A percentile compares a stretch with the other conserved stretches of the same genome.
Conservation (phyloP, 768 basidiomycete species). For the Tricholoma matsutake region DNA sequence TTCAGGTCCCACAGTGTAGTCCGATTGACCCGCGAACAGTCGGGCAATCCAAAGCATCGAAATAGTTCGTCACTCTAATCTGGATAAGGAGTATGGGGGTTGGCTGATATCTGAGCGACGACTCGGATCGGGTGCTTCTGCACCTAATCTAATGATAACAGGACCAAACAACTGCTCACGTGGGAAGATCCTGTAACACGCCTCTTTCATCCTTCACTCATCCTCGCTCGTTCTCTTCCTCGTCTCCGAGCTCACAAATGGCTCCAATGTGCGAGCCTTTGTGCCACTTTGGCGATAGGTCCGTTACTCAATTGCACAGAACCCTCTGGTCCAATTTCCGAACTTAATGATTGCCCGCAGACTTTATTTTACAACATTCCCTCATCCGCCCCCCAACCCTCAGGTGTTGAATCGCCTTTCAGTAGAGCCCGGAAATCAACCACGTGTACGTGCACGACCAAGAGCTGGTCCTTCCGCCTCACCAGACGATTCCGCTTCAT, state of each 20-base stretch:
- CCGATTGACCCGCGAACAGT: conserved; percentile 16
- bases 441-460: conserved; percentile 59
- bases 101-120: too few relatives aligned
- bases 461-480: conserved; percentile 59
- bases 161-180: conserved; percentile 17
- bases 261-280: conserved; percentile 68
- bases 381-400: conserved; percentile 66
- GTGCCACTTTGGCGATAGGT: conserved; percentile 80
- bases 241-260: conserved; percentile 27
- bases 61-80: too few relatives aligned
- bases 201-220: conserved; percentile 21
- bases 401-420: conserved; percentile 60
- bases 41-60: too few relatives aligned
- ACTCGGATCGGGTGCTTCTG: too few relatives aligned
- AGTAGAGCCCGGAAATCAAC: conserved; percentile 49
- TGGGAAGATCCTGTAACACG: conserved; percentile 18
- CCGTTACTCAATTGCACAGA: conserved; percentile 16
- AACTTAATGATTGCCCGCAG: conserved; percentile 35
- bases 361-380: conserved; percentile 89
- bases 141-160: too few relatives aligned
- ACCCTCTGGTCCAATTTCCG: conserved; percentile 8
- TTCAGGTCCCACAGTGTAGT: conserved; percentile 36
- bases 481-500: conserved; percentile 71
- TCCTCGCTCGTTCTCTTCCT: conserved; percentile 16
- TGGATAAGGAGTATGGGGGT: too few relatives aligned